Evolutionary conservation across 768 basidiomycete genomes (phyloP), one percentile per base, ranked within the genome.

Genomic region (Suillus variegatus): DNA sequence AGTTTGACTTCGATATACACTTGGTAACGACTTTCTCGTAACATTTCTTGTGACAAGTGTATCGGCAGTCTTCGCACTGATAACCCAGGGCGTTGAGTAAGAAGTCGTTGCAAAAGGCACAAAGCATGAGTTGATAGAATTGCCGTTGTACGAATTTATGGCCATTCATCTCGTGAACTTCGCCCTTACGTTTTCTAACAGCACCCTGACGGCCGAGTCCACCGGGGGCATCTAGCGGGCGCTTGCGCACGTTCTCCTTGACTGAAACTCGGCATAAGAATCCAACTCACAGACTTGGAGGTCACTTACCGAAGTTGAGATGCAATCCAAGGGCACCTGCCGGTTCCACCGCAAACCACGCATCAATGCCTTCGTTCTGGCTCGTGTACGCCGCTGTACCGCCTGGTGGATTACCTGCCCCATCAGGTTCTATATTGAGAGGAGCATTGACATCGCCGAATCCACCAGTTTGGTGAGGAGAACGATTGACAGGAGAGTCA

Each of bases 101-200:
- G 82, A 99, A 99, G 73, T 99, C 97, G 79, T 88, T 90, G 81
- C 97, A 99, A 78, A 97, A 94, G 4, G 97, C 97, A 76, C 97
- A 99, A 61, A 98, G 85, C 85, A 99, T 97, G 74, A 99, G 88
- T 76, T 98, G 96, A 77, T 97, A 99, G 82, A 99, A 99, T 78
- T 99, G 97, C 55, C 90, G 88, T 72, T 95, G 93, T 55, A 99
- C 86, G 75, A 99, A 99, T 78, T 97, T 94, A 82, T 99, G 97
- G 13, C 97, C 97, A 75, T 99, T 99, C 94, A 98, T 98, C 79
- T 99, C 96, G 80, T 96, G 95, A 4, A 99, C 91, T 81, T 99
- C 97, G 70, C 89, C 97, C 79, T 98, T 98, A 72, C 96, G 93
- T 80, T 97, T 98, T 74, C 96, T 91, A 69, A 99, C 89, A 65